phyloP scores from a whole-genome alignment of 1,139 yeast genomes.

The Protomyces lactucae-debilis region DNA sequence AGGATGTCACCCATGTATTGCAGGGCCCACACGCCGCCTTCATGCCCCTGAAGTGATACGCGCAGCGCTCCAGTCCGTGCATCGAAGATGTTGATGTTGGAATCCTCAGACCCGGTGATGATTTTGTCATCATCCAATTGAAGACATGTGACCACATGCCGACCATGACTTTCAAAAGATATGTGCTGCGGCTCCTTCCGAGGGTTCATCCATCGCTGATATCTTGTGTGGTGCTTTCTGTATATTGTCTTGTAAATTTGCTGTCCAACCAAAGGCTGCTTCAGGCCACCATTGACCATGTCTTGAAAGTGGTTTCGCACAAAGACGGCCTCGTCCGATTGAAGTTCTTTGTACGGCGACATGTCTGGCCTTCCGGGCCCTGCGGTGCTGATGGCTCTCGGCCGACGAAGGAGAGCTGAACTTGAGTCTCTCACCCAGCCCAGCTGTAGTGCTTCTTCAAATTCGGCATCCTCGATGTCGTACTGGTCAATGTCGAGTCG shows the following conservation, averaged over 20 bases:
- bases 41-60: conserved; percentile 66
- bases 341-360: background rate
- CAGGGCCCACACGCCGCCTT: conserved; percentile 98
- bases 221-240: conserved; percentile 60
- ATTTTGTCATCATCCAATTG: conserved; percentile 90
- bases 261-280: conserved; percentile 27
- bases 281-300: conserved; percentile 26
- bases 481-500: conserved; percentile 40
- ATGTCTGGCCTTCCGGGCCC: background rate
- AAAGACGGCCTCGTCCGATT: conserved; percentile 6
- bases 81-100: conserved; percentile 72
- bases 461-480: conserved; percentile 28
- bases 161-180: conserved; percentile 68
- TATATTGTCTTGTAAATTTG: conserved; percentile 54
- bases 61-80: conserved; percentile 61
- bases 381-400: background rate
- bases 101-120: conserved; percentile 89
- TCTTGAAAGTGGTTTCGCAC: conserved; percentile 25
- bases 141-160: conserved; percentile 84
- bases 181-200: conserved; percentile 62
- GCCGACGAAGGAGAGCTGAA: background rate
- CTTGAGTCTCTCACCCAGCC: conserved; percentile 1
- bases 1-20: conserved; percentile 73
- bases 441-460: conserved; percentile 14
- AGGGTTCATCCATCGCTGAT: conserved; percentile 79